Base-by-base conservation (phyloP, 73 alveolate species). In the Diophrys appendiculata region DNA sequence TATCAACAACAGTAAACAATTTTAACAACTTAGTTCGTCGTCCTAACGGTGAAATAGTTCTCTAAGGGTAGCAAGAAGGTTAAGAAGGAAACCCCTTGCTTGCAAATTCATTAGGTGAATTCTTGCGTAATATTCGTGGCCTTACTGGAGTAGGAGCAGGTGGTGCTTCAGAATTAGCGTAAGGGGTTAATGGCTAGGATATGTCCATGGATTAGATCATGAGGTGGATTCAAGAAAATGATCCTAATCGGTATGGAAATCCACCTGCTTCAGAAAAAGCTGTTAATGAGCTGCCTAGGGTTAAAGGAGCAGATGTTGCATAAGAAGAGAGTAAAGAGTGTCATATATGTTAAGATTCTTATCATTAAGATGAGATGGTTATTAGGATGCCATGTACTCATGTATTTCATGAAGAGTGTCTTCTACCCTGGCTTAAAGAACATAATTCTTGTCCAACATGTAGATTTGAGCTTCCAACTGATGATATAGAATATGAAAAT, bases 371-470 rank as follows among this genome's bases (percentile, higher is more conserved):
- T 1, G 92, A 81, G 25, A 70, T 56, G n/a, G 71, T 90, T 25
- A 72, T 77, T 65, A 52, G 88, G 43, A 68, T 90, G 54, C 93
- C 95, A 2, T 92, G 96, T 68, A 67, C 75, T 52, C 98, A 90
- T 74, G 55, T 92, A 26, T 92, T 86, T 81, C 96, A 92, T 86
- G 88, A 80, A 22, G 86, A 56, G 22, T 92, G 98, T 69, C 64
- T 92, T 54, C 28, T 82, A 27, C 94, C 97, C 52, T 96, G 99
- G 98, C 89, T 96, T 77, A 87, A 96, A 65, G 84, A 80, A 68
- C 98, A 96, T 80, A 96, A 96, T 81, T 90, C 97, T 53, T 96
- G 99, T 76, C 99, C 99, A 0, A 86, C 93, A 30, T 96, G 99
- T 76, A 91, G 99, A 72, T 81, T 64, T 86, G 99, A 97, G 86